phyloP scores from a whole-genome alignment of 2,329 filamentous ascomycete genomes.

The Pestalotiopsis sp. region DNA sequence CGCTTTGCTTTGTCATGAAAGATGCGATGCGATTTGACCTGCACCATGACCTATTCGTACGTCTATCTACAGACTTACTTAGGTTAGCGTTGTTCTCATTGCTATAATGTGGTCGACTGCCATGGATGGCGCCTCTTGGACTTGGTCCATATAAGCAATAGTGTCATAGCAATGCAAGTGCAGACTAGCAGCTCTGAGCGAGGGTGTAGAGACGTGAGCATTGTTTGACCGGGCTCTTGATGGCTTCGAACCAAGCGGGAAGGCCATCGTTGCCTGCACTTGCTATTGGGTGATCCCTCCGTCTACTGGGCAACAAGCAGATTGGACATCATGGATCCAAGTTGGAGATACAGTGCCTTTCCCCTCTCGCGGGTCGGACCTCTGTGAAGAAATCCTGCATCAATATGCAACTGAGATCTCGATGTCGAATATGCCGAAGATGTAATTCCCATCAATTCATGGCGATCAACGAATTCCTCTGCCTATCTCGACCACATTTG shows the following conservation, averaged over 20 bases:
- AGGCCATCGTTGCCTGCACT: conserved; percentile 5
- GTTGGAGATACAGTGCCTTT: conserved; percentile 1
- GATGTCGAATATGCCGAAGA: not conserved
- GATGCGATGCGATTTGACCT: no score
- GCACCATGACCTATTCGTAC: no score
- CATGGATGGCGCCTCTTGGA: not conserved
- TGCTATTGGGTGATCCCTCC: conserved; percentile 1
- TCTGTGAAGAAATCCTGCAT: not conserved
- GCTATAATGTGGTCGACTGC: not conserved
- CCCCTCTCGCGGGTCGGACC: not conserved
- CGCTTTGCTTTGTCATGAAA: no score
- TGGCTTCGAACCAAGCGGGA: conserved; percentile 3
- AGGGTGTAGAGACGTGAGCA: not conserved
- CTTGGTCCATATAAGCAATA: not conserved
- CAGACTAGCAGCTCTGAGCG: not conserved
- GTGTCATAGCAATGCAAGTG: not conserved
- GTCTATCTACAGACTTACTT: no score
- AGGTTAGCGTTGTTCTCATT: no score
- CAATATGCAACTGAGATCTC: not conserved
- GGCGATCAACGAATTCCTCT: not conserved
- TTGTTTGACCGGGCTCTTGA: conserved; percentile 1
- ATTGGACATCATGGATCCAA: not conserved
- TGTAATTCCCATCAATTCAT: not conserved
- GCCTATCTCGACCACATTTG: not conserved
- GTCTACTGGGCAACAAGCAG: not conserved